Evolutionary conservation across 2,329 filamentous ascomycete genomes (phyloP).

Genomic region (Fusarium pilosicola): DNA sequence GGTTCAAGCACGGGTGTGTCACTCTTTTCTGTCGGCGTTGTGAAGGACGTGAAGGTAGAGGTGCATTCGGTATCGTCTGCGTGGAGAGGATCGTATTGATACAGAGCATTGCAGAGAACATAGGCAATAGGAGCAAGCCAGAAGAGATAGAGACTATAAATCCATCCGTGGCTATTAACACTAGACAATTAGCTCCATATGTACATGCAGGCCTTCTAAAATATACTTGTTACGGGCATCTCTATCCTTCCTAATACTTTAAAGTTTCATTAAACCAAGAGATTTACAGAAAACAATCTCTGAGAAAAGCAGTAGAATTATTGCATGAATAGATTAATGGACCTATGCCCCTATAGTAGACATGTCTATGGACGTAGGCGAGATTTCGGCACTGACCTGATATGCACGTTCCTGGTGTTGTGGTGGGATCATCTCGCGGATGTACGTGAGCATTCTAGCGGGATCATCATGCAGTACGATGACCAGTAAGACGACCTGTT

Average conservation of each 20-base stretch:
- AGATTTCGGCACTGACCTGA: neutral
- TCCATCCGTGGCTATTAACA: accelerated
- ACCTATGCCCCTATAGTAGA: neutral
- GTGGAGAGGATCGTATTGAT: neutral
- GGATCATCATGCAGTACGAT: neutral
- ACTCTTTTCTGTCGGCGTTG: neutral
- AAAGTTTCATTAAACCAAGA: too few relatives aligned
- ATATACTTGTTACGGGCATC: accelerated
- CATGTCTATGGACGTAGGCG: neutral
- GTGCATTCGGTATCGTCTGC: neutral
- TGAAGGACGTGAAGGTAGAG: neutral
- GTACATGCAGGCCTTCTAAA: accelerated
- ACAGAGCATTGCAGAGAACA: accelerated
- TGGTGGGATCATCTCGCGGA: neutral
- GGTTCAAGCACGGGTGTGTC: neutral
- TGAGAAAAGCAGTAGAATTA: too few relatives aligned
- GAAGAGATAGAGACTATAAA: accelerated
- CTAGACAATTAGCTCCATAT: neutral
- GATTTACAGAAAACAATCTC: too few relatives aligned
- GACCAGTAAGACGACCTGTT: neutral
- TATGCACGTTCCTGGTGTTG: neutral
- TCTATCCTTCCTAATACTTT: neutral
- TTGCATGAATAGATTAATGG: neutral
- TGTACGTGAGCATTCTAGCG: neutral
- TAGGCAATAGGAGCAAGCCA: neutral